Evolutionary conservation across 2,329 filamentous ascomycete species (phyloP), one percentile per base, ranked within the genome.

Genomic region (Fusarium robinianum): DNA sequence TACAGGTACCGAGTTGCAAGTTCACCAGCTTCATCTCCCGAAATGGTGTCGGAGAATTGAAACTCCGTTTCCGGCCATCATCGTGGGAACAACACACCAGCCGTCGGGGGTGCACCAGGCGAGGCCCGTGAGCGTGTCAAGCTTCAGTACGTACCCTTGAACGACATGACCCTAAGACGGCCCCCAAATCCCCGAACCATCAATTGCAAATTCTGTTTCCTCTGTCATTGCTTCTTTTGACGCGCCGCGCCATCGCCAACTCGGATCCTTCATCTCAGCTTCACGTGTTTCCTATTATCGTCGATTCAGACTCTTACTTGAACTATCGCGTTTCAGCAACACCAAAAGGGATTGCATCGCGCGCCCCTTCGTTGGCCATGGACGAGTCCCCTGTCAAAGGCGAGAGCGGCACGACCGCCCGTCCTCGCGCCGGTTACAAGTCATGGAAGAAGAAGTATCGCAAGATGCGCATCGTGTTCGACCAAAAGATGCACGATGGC

Each of bases 371-470:
- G 9, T 24, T 16, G 34, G 41, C 49, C 40, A 69, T 68, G 66
- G 66, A 63, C 44, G 67, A 64, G 6, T 54, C 62, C 25, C 60
- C 66, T 49, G 57, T 71, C 53, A 75, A 76, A 54, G 64, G 65
- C 53, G 73, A 77, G 47, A 72, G 74, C 30, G 45, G 73, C 76
- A 58, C n/a, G n/a, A n/a, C 63, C 66, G 42, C 78, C 34, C 61
- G 62, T 33, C 65, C 58, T 57, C 63, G 59, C 72, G 67, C 74
- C 71, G 61, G 78, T 73, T 82, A 85, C 67, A 85, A 81, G 63
- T 86, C 82, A 30, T 86, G 79, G 77, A 90, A 88, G 79, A 95
- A 96, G 73, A 99, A 99, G 76, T 99, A 95, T 69, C 86, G 87
- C 61, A 95, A 95, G 78, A 88, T 94, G 83, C 85, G 87, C 70